Evolutionary conservation across 1,284 basidiomycete genomes (phyloP).

Genomic region (Trichosporon faecale): DNA sequence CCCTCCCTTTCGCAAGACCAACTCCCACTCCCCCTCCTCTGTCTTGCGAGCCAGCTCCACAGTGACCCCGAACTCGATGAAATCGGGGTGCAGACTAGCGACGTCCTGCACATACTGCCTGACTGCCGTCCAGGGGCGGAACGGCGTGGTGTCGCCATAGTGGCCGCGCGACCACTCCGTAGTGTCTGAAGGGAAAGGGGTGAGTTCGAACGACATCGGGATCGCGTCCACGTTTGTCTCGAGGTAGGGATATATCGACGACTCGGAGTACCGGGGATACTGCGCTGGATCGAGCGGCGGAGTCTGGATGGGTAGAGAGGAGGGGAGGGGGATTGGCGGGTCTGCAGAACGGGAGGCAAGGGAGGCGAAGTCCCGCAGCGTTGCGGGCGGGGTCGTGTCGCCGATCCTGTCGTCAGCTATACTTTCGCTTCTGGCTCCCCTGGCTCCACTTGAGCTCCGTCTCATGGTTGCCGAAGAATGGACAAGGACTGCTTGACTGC

Average conservation of each 20-base stretch:
- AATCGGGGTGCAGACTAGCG: slow-evolving; percentile 48
- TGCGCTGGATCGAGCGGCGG: not conserved
- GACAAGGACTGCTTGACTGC: too few relatives aligned
- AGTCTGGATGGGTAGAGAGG: slow-evolving; percentile 1
- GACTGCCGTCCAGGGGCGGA: slow-evolving; percentile 16
- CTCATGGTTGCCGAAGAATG: too few relatives aligned
- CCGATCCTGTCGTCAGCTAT: slow-evolving; percentile 16
- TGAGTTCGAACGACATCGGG: slow-evolving; percentile 14
- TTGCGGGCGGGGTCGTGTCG: slow-evolving; percentile 4
- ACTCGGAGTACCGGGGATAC: slow-evolving; percentile 9
- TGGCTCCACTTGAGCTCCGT: too few relatives aligned
- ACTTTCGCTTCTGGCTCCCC: too few relatives aligned
- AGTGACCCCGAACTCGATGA: slow-evolving; percentile 56
- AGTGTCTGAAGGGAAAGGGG: slow-evolving; percentile 13
- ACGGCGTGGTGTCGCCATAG: slow-evolving; percentile 15
- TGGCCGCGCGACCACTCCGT: not conserved
- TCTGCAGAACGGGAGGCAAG: slow-evolving; percentile 15
- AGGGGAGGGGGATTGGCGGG: slow-evolving; percentile 10
- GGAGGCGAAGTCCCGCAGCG: slow-evolving; percentile 9
- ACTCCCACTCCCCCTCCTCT: slow-evolving; percentile 29
- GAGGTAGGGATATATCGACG: slow-evolving; percentile 19
- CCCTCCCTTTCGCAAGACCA: slow-evolving; percentile 51
- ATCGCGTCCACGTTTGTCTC: slow-evolving; percentile 17
- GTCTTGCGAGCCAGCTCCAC: slow-evolving; percentile 56
- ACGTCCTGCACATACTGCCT: slow-evolving; percentile 39